Evolutionary conservation across 257 asterid genomes (phyloP).

Genomic region (Ligustrum vulgare): DNA sequence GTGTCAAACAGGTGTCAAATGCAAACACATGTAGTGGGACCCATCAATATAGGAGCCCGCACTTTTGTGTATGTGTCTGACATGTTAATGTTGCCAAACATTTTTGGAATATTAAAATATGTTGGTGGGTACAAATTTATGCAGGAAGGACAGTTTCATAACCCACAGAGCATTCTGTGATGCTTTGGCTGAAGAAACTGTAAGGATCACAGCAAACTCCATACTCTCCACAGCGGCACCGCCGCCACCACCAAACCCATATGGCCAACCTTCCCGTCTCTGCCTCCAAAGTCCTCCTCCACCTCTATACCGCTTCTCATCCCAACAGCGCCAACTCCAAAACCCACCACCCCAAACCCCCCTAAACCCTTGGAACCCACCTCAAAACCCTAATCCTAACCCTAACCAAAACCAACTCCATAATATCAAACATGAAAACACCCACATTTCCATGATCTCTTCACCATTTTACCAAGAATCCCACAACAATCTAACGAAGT

Average conservation of each 20-base stretch:
- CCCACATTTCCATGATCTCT: constrained; percentile 37
- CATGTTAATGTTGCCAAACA: too few species aligned
- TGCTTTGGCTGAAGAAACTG: constrained; percentile 85
- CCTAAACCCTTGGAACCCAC: constrained; percentile 28
- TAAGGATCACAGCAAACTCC: constrained; percentile 71
- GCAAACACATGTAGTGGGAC: too few species aligned
- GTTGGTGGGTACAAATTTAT: neutral
- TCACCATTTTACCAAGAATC: constrained; percentile 40
- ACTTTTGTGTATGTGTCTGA: too few species aligned
- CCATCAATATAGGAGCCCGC: too few species aligned
- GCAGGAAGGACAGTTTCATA: constrained; percentile 83
- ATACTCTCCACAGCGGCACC: constrained; percentile 19
- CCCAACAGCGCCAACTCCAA: constrained; percentile 27
- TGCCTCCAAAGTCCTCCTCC: constrained; percentile 24
- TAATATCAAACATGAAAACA: constrained; percentile 41
- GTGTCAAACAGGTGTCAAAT: too few species aligned
- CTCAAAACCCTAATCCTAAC: constrained; percentile 35
- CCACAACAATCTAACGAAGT: constrained; percentile 16
- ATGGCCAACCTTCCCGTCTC: constrained; percentile 33
- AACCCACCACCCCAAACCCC: neutral
- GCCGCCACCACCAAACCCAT: constrained; percentile 5
- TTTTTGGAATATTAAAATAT: too few species aligned
- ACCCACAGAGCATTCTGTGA: constrained; percentile 92
- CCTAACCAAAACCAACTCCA: constrained; percentile 27
- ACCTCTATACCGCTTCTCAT: constrained; percentile 24